Evolutionary conservation across 2,329 filamentous ascomycete species (phyloP), one percentile per base, ranked within the genome.

Genomic region (Dryadomyces quercus-mongolicae): DNA sequence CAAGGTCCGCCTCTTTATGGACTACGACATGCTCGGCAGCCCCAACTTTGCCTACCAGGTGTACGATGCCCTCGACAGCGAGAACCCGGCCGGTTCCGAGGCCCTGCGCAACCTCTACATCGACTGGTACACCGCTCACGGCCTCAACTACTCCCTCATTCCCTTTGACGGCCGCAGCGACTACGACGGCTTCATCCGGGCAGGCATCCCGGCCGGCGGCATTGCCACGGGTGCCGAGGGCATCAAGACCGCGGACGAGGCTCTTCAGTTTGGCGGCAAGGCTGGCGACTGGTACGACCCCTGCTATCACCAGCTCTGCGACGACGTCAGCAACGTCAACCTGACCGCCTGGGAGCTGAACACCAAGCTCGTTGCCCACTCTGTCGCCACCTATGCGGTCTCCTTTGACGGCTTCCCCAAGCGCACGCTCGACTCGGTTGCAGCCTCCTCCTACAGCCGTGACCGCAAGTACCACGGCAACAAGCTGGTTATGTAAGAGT

Each of bases 131-230:
- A 67, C 74, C 57, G 67, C 71, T 2, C 73, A 82, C 21, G 82
- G 75, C 1, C 73, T 82, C 55, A 82, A 82, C 67, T 84, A 82
- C 64, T 85, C 81, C 0, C 80, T 85, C 55, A 86, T 86, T 31
- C 78, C 81, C 2, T 92, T 93, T 60, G 84, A 89, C 61, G 87
- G 87, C 7, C 82, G 87, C 56, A 88, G 83, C 58, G 88, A 93
- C 67, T 92, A 92, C 62, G 85, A 83, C 51, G 84, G 81, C 1
- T 91, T 92, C 71, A 84, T 90, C 62, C 75, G 80, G 40, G 75
- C 79, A 54, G 84, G 84, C 3, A 88, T 91, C 45, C 84, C 87
- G 0, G 80, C 80, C 1, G 86, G 87, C 22, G 87, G 87, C 34
- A 80, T 91, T 57, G 85, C 86, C 54, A 89, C 86, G 2, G 87